Percentiles rank a stretch among this genome's conserved stretches.
Evolutionary conservation across 2,329 filamentous ascomycete genomes (phyloP).

Genomic region (Penicillium decumbens): DNA sequence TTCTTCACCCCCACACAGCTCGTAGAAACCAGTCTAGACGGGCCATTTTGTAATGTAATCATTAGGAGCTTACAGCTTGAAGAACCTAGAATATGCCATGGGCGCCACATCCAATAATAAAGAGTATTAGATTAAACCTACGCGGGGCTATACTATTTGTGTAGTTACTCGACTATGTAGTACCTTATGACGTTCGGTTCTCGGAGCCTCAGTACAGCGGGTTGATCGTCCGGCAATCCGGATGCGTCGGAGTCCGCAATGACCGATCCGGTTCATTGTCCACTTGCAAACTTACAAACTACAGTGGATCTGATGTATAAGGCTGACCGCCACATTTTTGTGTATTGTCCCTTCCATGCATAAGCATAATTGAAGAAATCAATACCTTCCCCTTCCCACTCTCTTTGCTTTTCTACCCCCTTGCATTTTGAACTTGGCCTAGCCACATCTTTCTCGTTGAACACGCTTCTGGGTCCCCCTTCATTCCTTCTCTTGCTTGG

Average conservation of each 20-base stretch:
- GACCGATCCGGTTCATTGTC: conserved; percentile 7
- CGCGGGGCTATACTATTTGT: too few relatives aligned
- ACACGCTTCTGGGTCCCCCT: not conserved
- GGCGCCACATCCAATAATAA: not conserved
- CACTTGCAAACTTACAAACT: not conserved
- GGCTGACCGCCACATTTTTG: conserved; percentile 20
- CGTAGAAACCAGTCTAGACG: not conserved
- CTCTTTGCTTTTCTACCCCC: not conserved
- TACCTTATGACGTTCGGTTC: not conserved
- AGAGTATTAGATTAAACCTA: not conserved
- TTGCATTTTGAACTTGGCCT: conserved; percentile 5
- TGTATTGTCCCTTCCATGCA: not conserved
- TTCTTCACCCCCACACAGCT: not conserved
- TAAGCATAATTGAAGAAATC: not conserved
- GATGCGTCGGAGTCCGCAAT: conserved; percentile 16
- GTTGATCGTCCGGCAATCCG: conserved; percentile 5
- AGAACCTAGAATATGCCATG: not conserved
- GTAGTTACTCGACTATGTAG: too few relatives aligned
- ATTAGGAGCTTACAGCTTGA: not conserved
- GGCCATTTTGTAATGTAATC: not conserved
- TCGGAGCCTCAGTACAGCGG: conserved; percentile 1
- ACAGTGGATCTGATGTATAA: conserved; percentile 12
- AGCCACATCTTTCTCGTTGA: not conserved
- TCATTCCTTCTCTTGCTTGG: not conserved
- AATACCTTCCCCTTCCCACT: not conserved